phyloP scores from a whole-genome alignment of 2,329 filamentous ascomycete genomes.

The Colletotrichum noveboracense region DNA sequence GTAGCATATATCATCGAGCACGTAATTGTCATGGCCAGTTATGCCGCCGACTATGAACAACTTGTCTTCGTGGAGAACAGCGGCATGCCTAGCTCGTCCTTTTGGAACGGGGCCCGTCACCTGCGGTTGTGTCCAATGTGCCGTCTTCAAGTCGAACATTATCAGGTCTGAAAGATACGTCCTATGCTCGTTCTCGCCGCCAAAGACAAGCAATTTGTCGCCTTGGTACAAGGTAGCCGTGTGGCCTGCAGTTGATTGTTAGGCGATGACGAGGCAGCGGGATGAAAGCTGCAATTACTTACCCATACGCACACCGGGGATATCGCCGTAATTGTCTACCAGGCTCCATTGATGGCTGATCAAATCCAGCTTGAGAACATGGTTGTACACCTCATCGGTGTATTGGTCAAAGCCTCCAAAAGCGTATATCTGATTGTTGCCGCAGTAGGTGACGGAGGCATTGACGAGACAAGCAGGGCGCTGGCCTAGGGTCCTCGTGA shows the following conservation, averaged over 20 bases:
- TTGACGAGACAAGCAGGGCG: slow-evolving; percentile 95
- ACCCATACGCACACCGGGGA: slow-evolving; percentile 97
- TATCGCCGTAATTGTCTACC: slow-evolving; percentile 98
- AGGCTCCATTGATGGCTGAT: slow-evolving; percentile 90
- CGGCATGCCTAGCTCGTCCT: slow-evolving; percentile 90
- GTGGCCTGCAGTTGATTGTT: slow-evolving; percentile 65
- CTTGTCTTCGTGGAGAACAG: slow-evolving; percentile 94
- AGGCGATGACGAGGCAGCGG: not conserved
- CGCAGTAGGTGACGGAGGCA: slow-evolving; percentile 98
- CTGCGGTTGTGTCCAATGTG: slow-evolving; percentile 93
- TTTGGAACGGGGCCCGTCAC: slow-evolving; percentile 85
- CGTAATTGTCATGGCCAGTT: slow-evolving; percentile 88
- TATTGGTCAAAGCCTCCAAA: slow-evolving; percentile 99
- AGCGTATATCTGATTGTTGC: slow-evolving; percentile 95
- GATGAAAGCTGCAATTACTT: slow-evolving; percentile 31
- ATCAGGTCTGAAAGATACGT: slow-evolving; percentile 96
- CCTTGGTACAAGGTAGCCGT: slow-evolving; percentile 94
- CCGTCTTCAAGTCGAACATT: slow-evolving; percentile 92
- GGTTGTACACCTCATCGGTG: slow-evolving; percentile 98
- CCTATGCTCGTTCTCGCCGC: slow-evolving; percentile 96
- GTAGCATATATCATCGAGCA: slow-evolving; percentile 95
- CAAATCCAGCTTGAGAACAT: slow-evolving; percentile 89
- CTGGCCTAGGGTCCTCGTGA: slow-evolving; percentile 78
- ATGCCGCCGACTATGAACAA: slow-evolving; percentile 96
- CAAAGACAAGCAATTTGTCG: slow-evolving; percentile 95